Evolutionary conservation across 2,329 filamentous ascomycete genomes (phyloP).

Genomic region (Conoideocrella luteorostrata): DNA sequence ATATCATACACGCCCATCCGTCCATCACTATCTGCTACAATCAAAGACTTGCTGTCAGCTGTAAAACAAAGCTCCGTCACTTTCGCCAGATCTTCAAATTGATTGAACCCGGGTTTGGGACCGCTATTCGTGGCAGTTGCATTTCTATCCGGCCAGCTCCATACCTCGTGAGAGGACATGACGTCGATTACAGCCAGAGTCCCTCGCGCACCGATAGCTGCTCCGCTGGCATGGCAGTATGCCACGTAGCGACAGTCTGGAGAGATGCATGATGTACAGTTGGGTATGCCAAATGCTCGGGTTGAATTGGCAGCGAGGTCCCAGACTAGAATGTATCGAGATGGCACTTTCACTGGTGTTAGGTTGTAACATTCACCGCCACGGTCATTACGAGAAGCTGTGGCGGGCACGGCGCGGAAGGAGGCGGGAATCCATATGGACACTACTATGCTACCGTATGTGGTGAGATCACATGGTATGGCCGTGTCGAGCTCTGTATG

Average conservation of each 20-base stretch:
- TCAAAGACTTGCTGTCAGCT: constrained; percentile 28
- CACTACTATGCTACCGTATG: constrained; percentile 31
- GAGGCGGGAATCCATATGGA: constrained; percentile 35
- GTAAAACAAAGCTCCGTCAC: constrained; percentile 34
- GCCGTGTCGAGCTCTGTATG: constrained; percentile 33
- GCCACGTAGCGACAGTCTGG: constrained; percentile 35
- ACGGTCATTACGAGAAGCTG: constrained; percentile 17
- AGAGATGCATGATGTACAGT: constrained; percentile 30
- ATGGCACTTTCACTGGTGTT: constrained; percentile 23
- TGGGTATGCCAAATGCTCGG: constrained; percentile 31
- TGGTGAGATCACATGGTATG: constrained; percentile 28
- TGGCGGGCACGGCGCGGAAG: constrained; percentile 26
- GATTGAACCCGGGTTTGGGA: constrained; percentile 19
- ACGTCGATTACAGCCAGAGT: constrained; percentile 31
- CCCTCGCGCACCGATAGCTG: constrained; percentile 25
- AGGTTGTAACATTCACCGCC: constrained; percentile 27
- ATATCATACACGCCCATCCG: constrained; percentile 31
- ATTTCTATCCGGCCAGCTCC: constrained; percentile 31
- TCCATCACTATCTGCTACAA: constrained; percentile 28
- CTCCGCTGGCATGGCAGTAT: constrained; percentile 30
- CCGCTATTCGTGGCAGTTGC: constrained; percentile 18
- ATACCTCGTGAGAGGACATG: constrained; percentile 28
- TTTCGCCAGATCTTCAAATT: constrained; percentile 26
- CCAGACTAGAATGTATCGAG: constrained; percentile 33
- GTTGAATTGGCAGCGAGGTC: constrained; percentile 32